These are phyloP conservation scores for Peronosclerospora sorghi DNA, from an alignment of 352 stramenopile genomes.

Conservation along the genomic window DNA sequence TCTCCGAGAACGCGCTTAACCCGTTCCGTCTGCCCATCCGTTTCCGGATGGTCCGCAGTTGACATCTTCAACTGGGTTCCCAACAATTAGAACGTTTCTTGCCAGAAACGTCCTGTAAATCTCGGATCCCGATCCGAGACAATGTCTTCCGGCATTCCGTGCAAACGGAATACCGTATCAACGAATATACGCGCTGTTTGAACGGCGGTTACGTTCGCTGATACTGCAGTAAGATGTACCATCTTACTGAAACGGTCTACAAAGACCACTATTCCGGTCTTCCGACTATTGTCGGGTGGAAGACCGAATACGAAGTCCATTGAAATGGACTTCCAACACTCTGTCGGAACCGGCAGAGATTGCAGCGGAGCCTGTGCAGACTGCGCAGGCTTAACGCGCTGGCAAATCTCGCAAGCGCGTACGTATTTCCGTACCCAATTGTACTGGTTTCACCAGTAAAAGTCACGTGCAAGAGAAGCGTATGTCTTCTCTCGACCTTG, in stretches of 20 bases:
- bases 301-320: neutral
- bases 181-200: neutral
- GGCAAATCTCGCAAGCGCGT: neutral
- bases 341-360: neutral
- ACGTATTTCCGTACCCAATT: conserved; percentile 1
- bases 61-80: neutral
- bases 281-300: neutral
- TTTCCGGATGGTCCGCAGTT: neutral
- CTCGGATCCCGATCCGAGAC: neutral
- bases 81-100: neutral
- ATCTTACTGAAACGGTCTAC: no score
- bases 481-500: no score
- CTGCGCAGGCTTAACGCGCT: neutral
- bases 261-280: neutral
- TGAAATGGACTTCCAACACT: neutral
- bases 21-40: conserved; percentile 1
- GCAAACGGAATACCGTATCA: no score
- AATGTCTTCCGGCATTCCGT: neutral
- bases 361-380: neutral
- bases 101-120: neutral
- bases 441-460: neutral
- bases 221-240: neutral
- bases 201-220: neutral
- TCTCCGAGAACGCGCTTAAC: neutral
- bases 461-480: neutral